Evolutionary conservation across 176 grass and related monocot species (phyloP), one percentile per base, ranked within the genome.

Genomic region (Luzula sylvatica): DNA sequence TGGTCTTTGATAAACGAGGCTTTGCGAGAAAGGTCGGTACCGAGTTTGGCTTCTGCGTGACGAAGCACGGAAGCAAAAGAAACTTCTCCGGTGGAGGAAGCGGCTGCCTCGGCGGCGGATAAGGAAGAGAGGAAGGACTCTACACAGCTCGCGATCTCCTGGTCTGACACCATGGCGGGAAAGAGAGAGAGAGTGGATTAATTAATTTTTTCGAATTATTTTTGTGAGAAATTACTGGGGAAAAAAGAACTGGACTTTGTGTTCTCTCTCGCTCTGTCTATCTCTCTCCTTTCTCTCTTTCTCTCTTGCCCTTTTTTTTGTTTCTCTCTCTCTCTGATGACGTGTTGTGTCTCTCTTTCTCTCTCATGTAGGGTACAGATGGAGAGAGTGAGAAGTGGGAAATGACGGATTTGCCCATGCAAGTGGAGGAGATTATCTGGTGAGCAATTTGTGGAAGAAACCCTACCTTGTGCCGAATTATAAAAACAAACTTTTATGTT

Each of bases 1-100:
- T 95, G 90, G 71, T 88, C 84, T 19, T 71, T 76, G 73, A 95
- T 88, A 72, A 86, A 95, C 48, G 56, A 23, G 20, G 90, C 80
- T 80, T 82, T 95, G 74, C 88, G 77, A 45, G 90, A 73, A 60
- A 95, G 90, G 77, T 88, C 90, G 53, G 82, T 45, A 15, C 90
- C 80, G 22, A 95, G 70, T 73, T 78, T 75, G 30, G 90, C 77
- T 74, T 95, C 80, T 55, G 76, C 90, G 58, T 72, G 66, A 65
- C 76, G 73, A 26, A 86, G 76, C 38, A 95, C 77, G 58, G 70
- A 56, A 44, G 65, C 14, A 55, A 88, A 65, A 19, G 83, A 78
- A 17, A 23, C 59, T 16, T 68, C 72, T 40, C 46, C 80, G 68
- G 68, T 42, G 14, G 29, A 65, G 32, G 25, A 65, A 41, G 28